These are phyloP conservation scores for Inonotus hispidus DNA, from an alignment of 1,284 basidiomycete genomes.

Conservation along the genomic window DNA sequence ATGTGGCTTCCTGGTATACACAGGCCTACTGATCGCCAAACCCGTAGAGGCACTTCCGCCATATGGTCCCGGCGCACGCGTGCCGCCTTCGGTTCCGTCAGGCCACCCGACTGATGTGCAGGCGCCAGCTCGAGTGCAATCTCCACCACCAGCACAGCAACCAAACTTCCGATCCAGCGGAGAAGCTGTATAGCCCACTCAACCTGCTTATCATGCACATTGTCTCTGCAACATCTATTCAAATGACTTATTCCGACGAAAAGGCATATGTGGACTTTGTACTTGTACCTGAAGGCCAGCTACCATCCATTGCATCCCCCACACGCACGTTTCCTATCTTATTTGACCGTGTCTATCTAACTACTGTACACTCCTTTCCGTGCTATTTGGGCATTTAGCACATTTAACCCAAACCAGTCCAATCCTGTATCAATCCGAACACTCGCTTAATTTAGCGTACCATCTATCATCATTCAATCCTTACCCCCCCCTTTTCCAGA, in stretches of 20 bases:
- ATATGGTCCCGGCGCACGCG: constrained; percentile 30
- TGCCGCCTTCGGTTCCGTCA: not conserved
- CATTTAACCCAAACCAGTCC: not conserved
- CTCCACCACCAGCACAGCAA: not conserved
- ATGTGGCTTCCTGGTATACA: constrained; percentile 15
- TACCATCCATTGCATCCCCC: not conserved
- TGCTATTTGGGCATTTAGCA: not conserved
- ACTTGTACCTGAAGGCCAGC: not conserved
- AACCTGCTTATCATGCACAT: not conserved
- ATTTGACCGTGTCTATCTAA: not conserved
- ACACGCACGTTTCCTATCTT: not conserved
- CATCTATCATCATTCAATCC: not conserved
- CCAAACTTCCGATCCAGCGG: constrained; percentile 11
- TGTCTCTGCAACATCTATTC: not conserved
- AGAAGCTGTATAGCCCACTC: not conserved
- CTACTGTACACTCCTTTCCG: not conserved
- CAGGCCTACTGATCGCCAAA: constrained; percentile 44
- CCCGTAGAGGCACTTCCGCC: constrained; percentile 57
- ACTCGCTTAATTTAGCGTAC: not conserved
- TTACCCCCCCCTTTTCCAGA: not conserved
- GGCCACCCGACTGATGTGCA: not conserved
- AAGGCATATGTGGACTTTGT: not conserved
- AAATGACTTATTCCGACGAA: too few relatives aligned
- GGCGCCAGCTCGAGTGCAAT: not conserved
- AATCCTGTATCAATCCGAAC: not conserved